phyloP scores from a whole-genome alignment of 192 early-diverging fungal genomes.

The Backusella westeae region DNA sequence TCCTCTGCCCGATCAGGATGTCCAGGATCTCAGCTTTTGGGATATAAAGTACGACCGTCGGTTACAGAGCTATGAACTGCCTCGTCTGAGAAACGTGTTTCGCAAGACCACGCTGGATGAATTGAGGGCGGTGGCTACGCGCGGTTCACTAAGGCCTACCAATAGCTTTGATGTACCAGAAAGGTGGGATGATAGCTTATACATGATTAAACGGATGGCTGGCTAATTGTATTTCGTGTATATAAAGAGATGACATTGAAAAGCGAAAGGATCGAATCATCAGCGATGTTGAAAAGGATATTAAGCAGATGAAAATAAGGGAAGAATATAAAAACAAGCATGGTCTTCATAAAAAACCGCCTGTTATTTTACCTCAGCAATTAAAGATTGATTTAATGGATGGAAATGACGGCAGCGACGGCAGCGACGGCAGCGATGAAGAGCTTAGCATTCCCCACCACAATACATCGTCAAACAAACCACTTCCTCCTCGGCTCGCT shows the following conservation, averaged over 20 bases:
- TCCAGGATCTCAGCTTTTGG: neutral
- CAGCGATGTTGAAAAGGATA: slow-evolving; percentile 11
- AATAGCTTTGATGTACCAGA: neutral
- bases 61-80: neutral
- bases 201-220: neutral
- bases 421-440: neutral
- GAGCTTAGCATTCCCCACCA: neutral
- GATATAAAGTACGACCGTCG: too few species aligned
- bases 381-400: slow-evolving; percentile 7
- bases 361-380: slow-evolving; percentile 3
- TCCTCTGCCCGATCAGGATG: neutral
- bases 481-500: neutral
- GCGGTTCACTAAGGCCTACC: neutral
- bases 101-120: neutral
- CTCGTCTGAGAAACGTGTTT: neutral
- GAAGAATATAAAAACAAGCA: slow-evolving; percentile 31
- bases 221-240: neutral
- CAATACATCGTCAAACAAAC: neutral
- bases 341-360: slow-evolving; percentile 30
- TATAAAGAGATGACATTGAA: slow-evolving; percentile 16
- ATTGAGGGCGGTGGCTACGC: neutral
- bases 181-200: neutral
- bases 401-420: neutral
- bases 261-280: slow-evolving; percentile 19
- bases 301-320: slow-evolving; percentile 10